Conservation (phyloP, 345 rosid species). For the Dimocarpus longan region DNA sequence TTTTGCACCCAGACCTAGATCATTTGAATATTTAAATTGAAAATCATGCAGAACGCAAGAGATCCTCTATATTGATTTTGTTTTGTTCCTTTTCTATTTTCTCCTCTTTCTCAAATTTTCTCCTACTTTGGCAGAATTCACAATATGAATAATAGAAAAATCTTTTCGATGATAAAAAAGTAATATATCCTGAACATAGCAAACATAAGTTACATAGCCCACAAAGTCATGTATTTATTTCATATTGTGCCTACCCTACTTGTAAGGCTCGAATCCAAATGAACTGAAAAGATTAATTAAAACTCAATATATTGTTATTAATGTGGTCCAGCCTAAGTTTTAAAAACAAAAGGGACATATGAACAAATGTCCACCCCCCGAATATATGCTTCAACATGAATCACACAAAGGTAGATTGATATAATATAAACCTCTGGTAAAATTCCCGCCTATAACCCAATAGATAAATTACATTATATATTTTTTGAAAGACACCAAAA, state of each 20-base stretch:
- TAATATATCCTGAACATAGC: neutral
- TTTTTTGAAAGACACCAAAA: no score
- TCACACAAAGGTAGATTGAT: neutral
- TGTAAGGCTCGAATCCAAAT: no score
- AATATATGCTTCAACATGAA: neutral
- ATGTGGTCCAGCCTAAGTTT: no score
- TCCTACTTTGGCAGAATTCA: neutral
- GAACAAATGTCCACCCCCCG: no score
- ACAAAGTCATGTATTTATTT: neutral
- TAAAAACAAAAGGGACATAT: no score
- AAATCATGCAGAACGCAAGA: neutral
- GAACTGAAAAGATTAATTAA: no score
- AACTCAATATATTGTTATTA: no score
- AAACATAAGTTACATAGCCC: neutral
- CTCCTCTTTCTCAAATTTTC: neutral
- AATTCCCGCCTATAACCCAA: no score
- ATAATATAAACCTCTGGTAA: neutral
- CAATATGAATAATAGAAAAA: no score
- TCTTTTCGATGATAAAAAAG: no score
- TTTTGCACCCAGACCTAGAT: neutral
- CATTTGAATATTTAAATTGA: no score
- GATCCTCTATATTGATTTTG: neutral
- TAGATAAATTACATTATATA: no score
- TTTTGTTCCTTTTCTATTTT: neutral
- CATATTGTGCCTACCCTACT: neutral